Evolutionary conservation across 495 filamentous ascomycete genomes (phyloP), one percentile per base, ranked within the genome.

Genomic region (Durotheca rogersii): DNA sequence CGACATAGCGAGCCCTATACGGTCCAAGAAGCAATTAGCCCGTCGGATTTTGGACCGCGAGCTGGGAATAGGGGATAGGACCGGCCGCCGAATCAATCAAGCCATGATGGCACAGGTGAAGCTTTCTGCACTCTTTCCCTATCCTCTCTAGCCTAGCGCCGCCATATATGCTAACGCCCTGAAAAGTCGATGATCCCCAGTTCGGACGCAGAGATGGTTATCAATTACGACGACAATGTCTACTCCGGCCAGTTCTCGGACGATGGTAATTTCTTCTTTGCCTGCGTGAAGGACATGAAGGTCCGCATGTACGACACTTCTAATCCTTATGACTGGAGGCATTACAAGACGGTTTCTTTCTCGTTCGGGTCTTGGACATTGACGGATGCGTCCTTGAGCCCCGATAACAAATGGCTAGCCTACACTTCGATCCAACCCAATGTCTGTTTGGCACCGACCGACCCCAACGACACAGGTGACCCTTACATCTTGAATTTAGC

Each of bases 241-340:
- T 96, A 95, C 65, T 96, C 90, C 10, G 93, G 93, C 4, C 93
- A 98, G 66, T 98, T 96, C 64, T 95, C 89, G 0, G 86, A 92
- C 43, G 93, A 98, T 57, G 93, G 93, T 4, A 95, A 95, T 71
- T 96, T 96, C 71, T 98, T 95, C 68, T 98, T 95, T 66, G 85
- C 85, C n/a, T 92, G 87, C 57, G 85, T 84, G 16, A 91, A 96
- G 65, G 91, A 98, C 65, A 96, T 93, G 69, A 83, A 80, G 45
- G 89, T 98, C 10, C 85, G 91, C 15, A 90, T 98, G 87, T 98
- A 97, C 65, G 93, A 98, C 64, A 96, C 93, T 0, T 94, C 89
- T 1, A 95, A 96, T 49, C 93, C 93, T 0, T 94, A 91, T 64
- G 80, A 88, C 42, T 98, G 93, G 93, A 85, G 84, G 60, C 90